phyloP scores from a whole-genome alignment of 2,329 filamentous ascomycete species.

The Dactylellina leptospora region DNA sequence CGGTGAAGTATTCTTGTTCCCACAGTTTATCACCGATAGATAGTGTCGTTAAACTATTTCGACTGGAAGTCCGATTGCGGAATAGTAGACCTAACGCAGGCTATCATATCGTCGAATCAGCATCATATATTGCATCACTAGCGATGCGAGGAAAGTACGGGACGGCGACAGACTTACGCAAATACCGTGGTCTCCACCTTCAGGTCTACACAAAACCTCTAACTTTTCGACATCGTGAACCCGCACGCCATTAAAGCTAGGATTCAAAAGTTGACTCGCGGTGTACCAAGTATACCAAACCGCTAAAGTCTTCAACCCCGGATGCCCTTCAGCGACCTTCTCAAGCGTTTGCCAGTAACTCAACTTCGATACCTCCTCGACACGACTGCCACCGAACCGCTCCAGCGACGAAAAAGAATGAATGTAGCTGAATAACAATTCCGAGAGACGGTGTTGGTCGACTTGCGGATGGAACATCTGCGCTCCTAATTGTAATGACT shows the following conservation, averaged over 20 bases:
- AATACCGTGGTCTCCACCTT: neutral
- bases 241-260: neutral
- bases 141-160: neutral
- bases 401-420: slow-evolving; percentile 13
- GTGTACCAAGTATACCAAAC: slow-evolving; percentile 27
- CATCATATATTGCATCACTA: neutral
- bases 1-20: slow-evolving; percentile 18
- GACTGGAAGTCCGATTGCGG: neutral
- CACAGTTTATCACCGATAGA: slow-evolving; percentile 15
- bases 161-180: slow-evolving; percentile 7
- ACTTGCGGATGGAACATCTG: neutral
- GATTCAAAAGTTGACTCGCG: neutral
- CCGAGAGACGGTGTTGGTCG: neutral
- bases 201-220: neutral
- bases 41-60: neutral
- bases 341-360: neutral
- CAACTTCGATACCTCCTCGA: neutral
- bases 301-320: slow-evolving; percentile 6
- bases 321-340: neutral
- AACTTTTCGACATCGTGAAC: neutral
- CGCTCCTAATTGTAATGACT: slow-evolving; percentile 24
- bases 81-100: neutral
- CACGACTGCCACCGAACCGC: slow-evolving; percentile 12
- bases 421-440: neutral
- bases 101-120: neutral